phyloP scores from a whole-genome alignment of 345 rosid genomes.

The Citrus glauca region DNA sequence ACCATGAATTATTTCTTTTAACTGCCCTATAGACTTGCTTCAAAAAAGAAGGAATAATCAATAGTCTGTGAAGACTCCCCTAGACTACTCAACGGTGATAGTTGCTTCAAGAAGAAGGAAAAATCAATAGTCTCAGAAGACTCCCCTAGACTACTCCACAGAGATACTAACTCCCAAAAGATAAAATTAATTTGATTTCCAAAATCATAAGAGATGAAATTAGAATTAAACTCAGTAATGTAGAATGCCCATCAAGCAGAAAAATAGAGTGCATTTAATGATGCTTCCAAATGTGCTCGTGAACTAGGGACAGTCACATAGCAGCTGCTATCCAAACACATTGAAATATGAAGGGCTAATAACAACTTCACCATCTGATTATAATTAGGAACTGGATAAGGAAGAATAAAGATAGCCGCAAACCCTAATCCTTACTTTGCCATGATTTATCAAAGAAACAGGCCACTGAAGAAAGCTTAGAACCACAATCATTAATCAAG shows the following conservation, averaged over 20 bases:
- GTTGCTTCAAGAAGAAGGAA: background rate
- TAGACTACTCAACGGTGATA: too few species aligned
- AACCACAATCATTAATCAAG: background rate
- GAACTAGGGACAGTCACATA: background rate
- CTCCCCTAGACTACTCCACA: background rate
- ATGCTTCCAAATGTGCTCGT: background rate
- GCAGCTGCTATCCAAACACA: background rate
- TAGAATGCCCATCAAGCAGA: background rate
- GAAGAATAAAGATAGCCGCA: background rate
- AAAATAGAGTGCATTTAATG: background rate
- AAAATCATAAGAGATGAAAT: background rate
- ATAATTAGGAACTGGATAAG: background rate
- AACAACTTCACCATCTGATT: background rate
- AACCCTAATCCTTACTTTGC: background rate
- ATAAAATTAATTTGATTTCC: background rate
- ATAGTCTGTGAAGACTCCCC: background rate
- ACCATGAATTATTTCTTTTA: background rate
- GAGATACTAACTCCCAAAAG: background rate
- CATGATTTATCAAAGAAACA: conserved; percentile 1
- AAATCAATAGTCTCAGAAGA: background rate
- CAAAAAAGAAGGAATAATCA: background rate
- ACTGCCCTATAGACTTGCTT: background rate
- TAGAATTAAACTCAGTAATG: background rate
- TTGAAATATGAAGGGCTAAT: background rate
- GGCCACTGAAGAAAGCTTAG: background rate